Evolutionary conservation across 352 stramenopile genomes (phyloP), one percentile per base, ranked within the genome.

Genomic region (Pythium phragmitis): DNA sequence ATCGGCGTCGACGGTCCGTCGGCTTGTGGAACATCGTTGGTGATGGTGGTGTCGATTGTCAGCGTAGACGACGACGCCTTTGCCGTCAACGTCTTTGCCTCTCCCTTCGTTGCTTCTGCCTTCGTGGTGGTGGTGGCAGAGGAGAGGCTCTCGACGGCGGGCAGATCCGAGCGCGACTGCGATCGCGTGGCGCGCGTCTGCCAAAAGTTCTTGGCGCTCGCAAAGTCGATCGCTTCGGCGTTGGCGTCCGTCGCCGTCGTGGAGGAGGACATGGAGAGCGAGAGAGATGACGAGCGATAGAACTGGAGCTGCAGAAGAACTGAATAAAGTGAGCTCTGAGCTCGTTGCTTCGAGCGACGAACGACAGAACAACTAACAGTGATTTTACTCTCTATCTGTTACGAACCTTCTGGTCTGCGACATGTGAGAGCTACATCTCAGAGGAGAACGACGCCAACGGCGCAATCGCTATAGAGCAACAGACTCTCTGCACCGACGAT

Each of bases 121-220:
- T 21, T 37, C n/a, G 37, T 21, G 43, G 46, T 19, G 16, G 26
- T 21, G 16, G 8, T 19, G 39, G 39, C 39, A 19, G 39, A 46
- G 37, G 37, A 30, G 54, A 26, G 3, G 45, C 41, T 46, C n/a
- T 42, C 41, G 28, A 30, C 50, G 19, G 16, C 26, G 23, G n/a
- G 7, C 28, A 37, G 36, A 14, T 52, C 39, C 14, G 46, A 42
- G 23, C 26, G 57, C 45, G 70, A 82, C 58, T 68, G 69, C 11
- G 74, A 74, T 26, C 76, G 72, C 41, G 70, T 63, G 19, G 74
- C 60, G n/a, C 80, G 83, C 52, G 76, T 83, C 55, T 86, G 77
- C 83, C 83, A 92, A 26, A 92, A 73, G 45, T 53, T 88, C 57
- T 87, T 87, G 43, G 85, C 79, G 60, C 76, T 74, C 46, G 71